Base-by-base conservation (phyloP, 2,329 filamentous ascomycete genomes). In the Fusarium austroafricanum region DNA sequence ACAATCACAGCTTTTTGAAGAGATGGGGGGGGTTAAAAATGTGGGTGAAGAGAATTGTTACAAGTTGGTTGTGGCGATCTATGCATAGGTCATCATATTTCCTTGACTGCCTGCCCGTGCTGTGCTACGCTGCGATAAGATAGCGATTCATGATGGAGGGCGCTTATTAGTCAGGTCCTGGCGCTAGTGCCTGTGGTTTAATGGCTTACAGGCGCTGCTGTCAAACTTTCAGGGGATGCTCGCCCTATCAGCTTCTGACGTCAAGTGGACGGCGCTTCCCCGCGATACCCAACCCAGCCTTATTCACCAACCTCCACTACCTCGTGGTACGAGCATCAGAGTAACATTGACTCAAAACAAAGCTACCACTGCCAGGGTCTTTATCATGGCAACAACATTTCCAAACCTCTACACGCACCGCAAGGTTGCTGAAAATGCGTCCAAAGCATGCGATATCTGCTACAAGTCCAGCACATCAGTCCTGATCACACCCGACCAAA, bases 361-460 rank as follows among this genome's bases (percentile, higher is more conserved):
- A 7, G 5, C 31, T 17, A 12, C 31, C 17, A 17, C 12, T 17
- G 3, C 12, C 15, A 35, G 33, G 33, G 33, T 18, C 29, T 5
- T 14, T 23, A 62, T 21, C 56, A 86, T 86, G 82, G 81, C 85
- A 3, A 69, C 72, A 3, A 70, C 74, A 4, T 88, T 95, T 60
- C 87, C 87, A 40, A 98, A 98, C 75, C 79, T 92, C 29, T 98
- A 95, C 81, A 89, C 92, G 67, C 91, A 94, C 68, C 92, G 95
- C 49, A 92, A 89, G 71, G 95, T 98, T 35, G 94, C 94, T 14
- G 93, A 97, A 29, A 87, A 89, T n/a, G 87, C 91, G 2, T 87
- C 92, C 14, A 97, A 92, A 79, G 85, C 92, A 49, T 99, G 96
- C 80, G 91, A 93, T 79, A 89, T 98, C 67, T 98, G 96, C 84